Conservation (phyloP, 2,329 filamentous ascomycete species). For the Colletotrichum higginsianum region DNA sequence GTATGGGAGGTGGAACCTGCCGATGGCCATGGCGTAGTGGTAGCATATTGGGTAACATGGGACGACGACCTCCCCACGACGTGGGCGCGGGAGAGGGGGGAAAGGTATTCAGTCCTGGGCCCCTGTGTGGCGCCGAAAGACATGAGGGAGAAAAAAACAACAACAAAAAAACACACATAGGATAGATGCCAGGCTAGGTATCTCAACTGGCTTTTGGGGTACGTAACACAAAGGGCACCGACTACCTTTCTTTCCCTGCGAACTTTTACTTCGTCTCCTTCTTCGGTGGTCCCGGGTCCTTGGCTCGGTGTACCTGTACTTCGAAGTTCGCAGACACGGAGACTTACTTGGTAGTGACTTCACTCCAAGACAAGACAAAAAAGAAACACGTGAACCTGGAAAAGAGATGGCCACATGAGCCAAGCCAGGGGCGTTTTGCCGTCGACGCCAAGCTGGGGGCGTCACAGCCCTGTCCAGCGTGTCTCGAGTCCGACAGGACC, state of each 20-base stretch:
- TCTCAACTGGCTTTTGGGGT: not conserved
- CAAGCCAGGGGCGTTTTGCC: slow-evolving; percentile 36
- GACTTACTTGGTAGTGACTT: slow-evolving; percentile 2
- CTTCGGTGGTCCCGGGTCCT: not conserved
- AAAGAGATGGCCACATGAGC: not conserved
- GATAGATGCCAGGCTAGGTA: not conserved
- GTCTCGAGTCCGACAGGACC: slow-evolving; percentile 5
- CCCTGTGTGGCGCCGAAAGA: slow-evolving; percentile 11
- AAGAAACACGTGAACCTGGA: not conserved
- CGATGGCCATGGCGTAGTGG: slow-evolving; percentile 31
- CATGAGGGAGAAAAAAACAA: not conserved
- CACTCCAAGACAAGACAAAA: not conserved
- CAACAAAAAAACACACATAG: not conserved
- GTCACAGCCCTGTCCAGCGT: slow-evolving; percentile 7
- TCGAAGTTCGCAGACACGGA: too few relatives aligned
- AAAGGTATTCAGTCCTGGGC: not conserved
- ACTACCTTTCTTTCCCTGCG: too few relatives aligned
- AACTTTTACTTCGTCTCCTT: too few relatives aligned
- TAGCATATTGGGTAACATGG: slow-evolving; percentile 35
- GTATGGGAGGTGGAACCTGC: slow-evolving; percentile 13
- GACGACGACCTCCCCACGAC: slow-evolving; percentile 34
- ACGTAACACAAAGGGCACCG: not conserved
- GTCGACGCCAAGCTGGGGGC: slow-evolving; percentile 37
- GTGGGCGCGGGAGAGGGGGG: not conserved
- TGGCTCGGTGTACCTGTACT: not conserved